Base-by-base conservation (phyloP, 129 eudicot genomes). In the Heracleum sosnowskyi region DNA sequence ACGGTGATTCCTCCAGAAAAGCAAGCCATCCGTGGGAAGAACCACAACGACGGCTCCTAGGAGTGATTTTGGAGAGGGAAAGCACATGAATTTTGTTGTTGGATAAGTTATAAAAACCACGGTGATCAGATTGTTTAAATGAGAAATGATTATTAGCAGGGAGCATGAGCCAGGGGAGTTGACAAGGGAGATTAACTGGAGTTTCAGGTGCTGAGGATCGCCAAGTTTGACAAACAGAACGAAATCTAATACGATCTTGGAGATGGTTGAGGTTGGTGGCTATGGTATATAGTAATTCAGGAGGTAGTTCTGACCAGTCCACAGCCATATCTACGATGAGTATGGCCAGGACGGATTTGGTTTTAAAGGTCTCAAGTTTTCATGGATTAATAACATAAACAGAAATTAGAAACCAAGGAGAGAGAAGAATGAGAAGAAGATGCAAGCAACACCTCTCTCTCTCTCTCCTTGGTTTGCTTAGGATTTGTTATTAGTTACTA, bases 11-110 rank as follows among this genome's bases (percentile, higher is more conserved):
- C 36, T 86, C 93, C 60, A 88, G 79, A 73, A 90, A 47, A 0
- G 87, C 84, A 9, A 92, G 88, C 89, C 88, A 90, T 11, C 97
- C 96, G 60, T 83, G 88, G 26, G 97, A 92, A 12, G 97, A 92
- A 31, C 97, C 97, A 39, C 91, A 85, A 36, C 90, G 79, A n/a
- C 96, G 93, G 62, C 92, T 96, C 39, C 84, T 42, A 40, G 7
- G 69, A 49, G 93, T 82, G 70, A 88, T 87, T 81, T 88, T 91
- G 0, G 96, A 90, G 18, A 88, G 84, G 72, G 37, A 66, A 18
- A 92, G 82, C 41, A 79, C 78, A 86, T 88, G 81, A 46, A 76
- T 45, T 35, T 83, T 88, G 55, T 84, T 73, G 13, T 80, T 83
- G 37, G 85, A 77, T 15, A 91, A 81, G 79, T 78, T 80, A 84